Base-by-base conservation (phyloP, 345 rosid species). In the Clausena lansium region DNA sequence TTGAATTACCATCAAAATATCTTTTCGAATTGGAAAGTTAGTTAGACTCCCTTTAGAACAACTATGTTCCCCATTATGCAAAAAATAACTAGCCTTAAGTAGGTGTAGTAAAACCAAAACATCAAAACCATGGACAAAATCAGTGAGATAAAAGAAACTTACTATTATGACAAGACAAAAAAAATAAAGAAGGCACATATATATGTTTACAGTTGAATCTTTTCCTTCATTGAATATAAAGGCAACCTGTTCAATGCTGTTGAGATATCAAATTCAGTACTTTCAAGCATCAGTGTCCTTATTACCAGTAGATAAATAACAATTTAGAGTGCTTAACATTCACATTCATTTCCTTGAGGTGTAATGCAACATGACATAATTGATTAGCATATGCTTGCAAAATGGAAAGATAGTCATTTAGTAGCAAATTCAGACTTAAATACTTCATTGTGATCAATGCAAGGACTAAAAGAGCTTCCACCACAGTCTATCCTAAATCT, bases 161-260 rank as follows among this genome's bases (percentile, higher is more conserved):
- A 66, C 57, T 36, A 22, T 63, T 45, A 63, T 78, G 52, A 27
- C 75, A 57, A 14, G 11, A 63, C 1, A 30, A 7, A 35, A 38
- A 38, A 58, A 73, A 68, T 61, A 59, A 77, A 24, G 8, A 25
- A 9, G 38, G 75, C n/a, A 77, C 60, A 65, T 47, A 33, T 80
- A 86, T 78, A 86, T n/a, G n/a, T 94, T 87, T 86, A 96, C 99
- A 73, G 94, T 96, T n/a, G 98, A 94, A 84, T 94, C 99, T 79
- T 96, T 94, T 77, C 99, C 99, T 80, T 98, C 98, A 82, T 96
- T 91, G 84, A 96, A 96, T 83, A 98, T 96, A 85, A 96, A 92
- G 41, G 99, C 93, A 63, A 94, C 92, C 91, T 96, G 98, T 85
- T 94, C 98, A 68, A 81, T 84, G 65, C 99, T 96, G n/a, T 81